Base-by-base conservation (phyloP, 1,284 basidiomycete species). In the Ustilago sp. region DNA sequence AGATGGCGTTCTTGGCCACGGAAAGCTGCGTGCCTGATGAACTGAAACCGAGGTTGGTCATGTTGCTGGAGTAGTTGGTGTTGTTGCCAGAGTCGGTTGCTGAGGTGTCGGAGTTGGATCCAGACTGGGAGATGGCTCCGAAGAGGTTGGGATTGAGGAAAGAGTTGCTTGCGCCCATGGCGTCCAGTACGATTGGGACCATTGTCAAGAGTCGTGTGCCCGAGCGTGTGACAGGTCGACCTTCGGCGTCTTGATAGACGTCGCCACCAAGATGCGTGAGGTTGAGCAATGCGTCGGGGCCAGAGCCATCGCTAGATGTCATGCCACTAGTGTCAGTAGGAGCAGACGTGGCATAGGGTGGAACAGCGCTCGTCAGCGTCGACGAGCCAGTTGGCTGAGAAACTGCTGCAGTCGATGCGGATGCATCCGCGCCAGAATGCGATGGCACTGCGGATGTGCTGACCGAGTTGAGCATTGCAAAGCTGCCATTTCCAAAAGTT, bases 131-230 rank as follows among this genome's bases (percentile, higher is more conserved):
- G 6, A 58, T 19, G 52, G 28, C 63, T 35, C 58, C 56, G 5
- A 68, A 64, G 6, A 73, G 35, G 53, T 61, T 73, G 47, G 70
- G 68, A 48, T 73, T 61, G 28, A 73, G 59, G 70, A 73, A 68
- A 0, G 64, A 48, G 19, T 64, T 68, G 50, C 61, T 59, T 0
- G 61, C 61, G 8, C 61, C 47, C 2, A 67, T 38, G 1, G 61
- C 64, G n/a, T 67, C 63, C 3, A 66, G 69, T 31, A 45, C 52
- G 41, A 77, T 34, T 0, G 80, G 80, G 0, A 81, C 75, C 80
- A 81, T 81, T 11, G 80, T 81, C 53, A 82, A 47, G 17, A 82
- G 59, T 35, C 72, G 66, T 8, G 78, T 74, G 8, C 80, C 81
- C 3, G 74, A 66, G 7, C 79, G 63, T 31, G 74, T 76, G 6